Conservation (phyloP, 2,329 filamentous ascomycete species). For the Pleoardoris graminearum region DNA sequence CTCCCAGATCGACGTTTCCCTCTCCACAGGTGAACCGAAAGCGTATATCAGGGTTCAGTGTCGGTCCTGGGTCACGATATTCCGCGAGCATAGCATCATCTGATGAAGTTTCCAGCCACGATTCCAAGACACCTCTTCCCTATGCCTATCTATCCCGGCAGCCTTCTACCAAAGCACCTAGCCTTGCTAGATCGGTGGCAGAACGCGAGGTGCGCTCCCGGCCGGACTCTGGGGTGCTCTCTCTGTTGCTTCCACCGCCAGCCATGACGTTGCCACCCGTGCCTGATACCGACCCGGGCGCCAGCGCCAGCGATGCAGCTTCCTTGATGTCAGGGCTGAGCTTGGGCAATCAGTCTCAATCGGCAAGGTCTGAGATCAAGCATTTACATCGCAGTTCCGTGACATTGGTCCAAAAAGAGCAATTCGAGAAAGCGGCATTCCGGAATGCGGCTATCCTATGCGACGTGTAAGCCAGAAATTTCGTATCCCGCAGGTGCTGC, state of each 20-base stretch:
- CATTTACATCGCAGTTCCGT: slow-evolving; percentile 38
- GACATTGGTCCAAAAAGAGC: slow-evolving; percentile 37
- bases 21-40: slow-evolving; percentile 17
- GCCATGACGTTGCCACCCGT: slow-evolving; percentile 22
- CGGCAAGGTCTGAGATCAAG: slow-evolving; percentile 17
- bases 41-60: slow-evolving; percentile 33
- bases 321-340: slow-evolving; percentile 24
- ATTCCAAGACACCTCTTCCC: slow-evolving; percentile 13
- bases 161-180: background rate
- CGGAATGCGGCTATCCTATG: slow-evolving; percentile 51
- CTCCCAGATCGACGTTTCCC: slow-evolving; percentile 14
- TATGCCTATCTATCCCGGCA: slow-evolving; percentile 16
- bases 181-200: slow-evolving; percentile 3
- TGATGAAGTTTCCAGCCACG: slow-evolving; percentile 57
- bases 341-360: slow-evolving; percentile 21
- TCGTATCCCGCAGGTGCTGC: background rate
- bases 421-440: slow-evolving; percentile 49
- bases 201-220: slow-evolving; percentile 16
- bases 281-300: background rate
- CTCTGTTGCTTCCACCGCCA: slow-evolving; percentile 28
- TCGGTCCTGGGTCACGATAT: slow-evolving; percentile 81
- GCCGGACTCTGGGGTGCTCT: slow-evolving; percentile 16
- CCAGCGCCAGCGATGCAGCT: background rate
- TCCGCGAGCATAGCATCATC: slow-evolving; percentile 84
- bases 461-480: slow-evolving; percentile 42